Base-by-base conservation (phyloP, 2,329 filamentous ascomycete species). In the Iodosphaeria phyllophila region DNA sequence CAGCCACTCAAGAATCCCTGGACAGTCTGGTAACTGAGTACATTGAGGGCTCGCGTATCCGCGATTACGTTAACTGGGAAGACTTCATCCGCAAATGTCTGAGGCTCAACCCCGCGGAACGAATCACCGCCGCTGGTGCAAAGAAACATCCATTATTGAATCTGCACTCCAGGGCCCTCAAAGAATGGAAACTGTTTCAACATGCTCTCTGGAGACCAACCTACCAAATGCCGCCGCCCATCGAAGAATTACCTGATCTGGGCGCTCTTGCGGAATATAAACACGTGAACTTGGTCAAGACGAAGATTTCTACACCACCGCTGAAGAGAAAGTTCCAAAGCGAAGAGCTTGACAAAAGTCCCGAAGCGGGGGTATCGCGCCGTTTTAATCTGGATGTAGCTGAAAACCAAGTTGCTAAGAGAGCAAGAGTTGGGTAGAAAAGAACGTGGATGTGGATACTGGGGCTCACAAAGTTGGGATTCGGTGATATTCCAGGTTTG, bases 101-200 rank as follows among this genome's bases (percentile, higher is more conserved):
- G 3, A 29, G 33, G 10, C 31, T 41, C 13, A 37, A 49, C 19
- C 40, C 46, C 17, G 21, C 28, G 5, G 16, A 30, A 8, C 40
- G 54, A 24, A 42, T 50, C 23, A 48, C 46, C 13, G 47, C 48
- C 5, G 18, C 21, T 1, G 24, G 44, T 29, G 43, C 47, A 12
- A 36, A 47, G 23, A 21, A 30, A 11, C 50, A 57, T 33, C 19
- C 28, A 16, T 58, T 53, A 53, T 44, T 56, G 28, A 34, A 32
- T n/a, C 23, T 25, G 22, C 17, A 30, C 16, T 26, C 23, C 26
- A 18, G 29, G 27, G 29, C 22, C 8, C 4, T 18, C 23, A 19
- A 34, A 6, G 23, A 18, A n/a, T 43, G 39, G 39, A 30, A 31
- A 20, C 8, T 15, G n/a, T 6, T 26, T 8, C 6, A 20, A 17